phyloP scores from a whole-genome alignment of 2,329 filamentous ascomycete species.

The Alternaria rosae region DNA sequence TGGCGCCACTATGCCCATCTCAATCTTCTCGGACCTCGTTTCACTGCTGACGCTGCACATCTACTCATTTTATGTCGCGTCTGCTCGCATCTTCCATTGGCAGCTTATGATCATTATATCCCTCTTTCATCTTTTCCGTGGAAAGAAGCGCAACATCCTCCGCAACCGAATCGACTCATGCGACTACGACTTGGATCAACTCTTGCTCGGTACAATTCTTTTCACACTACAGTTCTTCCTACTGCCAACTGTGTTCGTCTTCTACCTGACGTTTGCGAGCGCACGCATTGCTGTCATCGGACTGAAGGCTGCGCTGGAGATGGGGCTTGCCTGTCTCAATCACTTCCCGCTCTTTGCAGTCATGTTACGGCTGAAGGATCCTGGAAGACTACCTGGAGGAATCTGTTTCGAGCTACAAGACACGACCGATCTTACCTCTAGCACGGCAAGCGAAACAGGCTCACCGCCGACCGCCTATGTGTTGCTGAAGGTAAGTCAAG shows the following conservation, averaged over 20 bases:
- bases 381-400: conserved; percentile 83
- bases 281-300: conserved; percentile 95
- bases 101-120: conserved; percentile 96
- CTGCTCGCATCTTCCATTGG: conserved; percentile 97
- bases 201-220: conserved; percentile 93
- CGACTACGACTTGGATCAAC: conserved; percentile 97
- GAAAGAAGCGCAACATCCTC: conserved; percentile 96
- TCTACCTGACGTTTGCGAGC: conserved; percentile 94
- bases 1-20: conserved; percentile 95
- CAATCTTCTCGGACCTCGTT: conserved; percentile 91
- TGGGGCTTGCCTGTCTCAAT: conserved; percentile 89
- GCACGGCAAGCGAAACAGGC: conserved; percentile 46
- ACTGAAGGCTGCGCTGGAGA: conserved; percentile 90
- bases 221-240: conserved; percentile 96
- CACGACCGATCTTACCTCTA: conserved; percentile 58
- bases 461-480: conserved; percentile 78
- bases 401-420: conserved; percentile 90
- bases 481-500: conserved; percentile 72
- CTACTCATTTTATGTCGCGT: conserved; percentile 97
- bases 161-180: conserved; percentile 98
- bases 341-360: conserved; percentile 97
- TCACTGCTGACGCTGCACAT: conserved; percentile 94
- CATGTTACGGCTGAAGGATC: conserved; percentile 95
- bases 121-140: conserved; percentile 97
- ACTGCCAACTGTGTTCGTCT: conserved; percentile 92